phyloP scores from a whole-genome alignment of 2,329 filamentous ascomycete genomes.

The Pseudogymnoascus pannorum region DNA sequence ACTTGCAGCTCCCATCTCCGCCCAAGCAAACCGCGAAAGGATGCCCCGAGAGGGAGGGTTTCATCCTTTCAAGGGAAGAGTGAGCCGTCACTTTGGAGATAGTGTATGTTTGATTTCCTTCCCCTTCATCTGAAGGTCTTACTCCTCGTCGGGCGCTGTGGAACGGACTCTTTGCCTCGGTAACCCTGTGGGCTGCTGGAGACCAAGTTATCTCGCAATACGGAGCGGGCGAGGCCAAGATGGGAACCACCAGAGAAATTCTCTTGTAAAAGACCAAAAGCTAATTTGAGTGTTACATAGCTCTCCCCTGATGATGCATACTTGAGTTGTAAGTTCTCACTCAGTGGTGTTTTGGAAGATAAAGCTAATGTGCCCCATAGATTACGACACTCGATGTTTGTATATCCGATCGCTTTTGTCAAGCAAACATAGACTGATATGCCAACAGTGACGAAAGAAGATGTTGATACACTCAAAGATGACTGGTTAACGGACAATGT shows the following conservation, averaged over 20 bases:
- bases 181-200: not conserved
- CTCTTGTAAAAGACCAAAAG: not conserved
- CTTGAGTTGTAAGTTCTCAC: constrained; percentile 54
- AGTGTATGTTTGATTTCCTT: constrained; percentile 31
- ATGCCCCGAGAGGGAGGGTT: constrained; percentile 33
- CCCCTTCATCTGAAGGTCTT: not conserved
- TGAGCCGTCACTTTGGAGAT: constrained; percentile 44
- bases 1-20: not conserved
- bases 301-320: constrained; percentile 60
- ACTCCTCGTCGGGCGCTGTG: not conserved
- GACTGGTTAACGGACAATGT: constrained; percentile 98
- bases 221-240: not conserved
- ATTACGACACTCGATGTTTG: constrained; percentile 58
- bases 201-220: not conserved
- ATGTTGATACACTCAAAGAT: constrained; percentile 78
- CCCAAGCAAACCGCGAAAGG: constrained; percentile 9
- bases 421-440: constrained; percentile 15
- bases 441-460: constrained; percentile 70
- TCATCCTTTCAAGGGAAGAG: constrained; percentile 45
- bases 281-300: constrained; percentile 23
- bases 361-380: constrained; percentile 31
- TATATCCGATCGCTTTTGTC: constrained; percentile 17
- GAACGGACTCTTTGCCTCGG: not conserved
- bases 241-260: not conserved
- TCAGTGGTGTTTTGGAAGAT: not conserved